Conservation (phyloP, 768 basidiomycete species). For the Psilocybe subaeruginosa region DNA sequence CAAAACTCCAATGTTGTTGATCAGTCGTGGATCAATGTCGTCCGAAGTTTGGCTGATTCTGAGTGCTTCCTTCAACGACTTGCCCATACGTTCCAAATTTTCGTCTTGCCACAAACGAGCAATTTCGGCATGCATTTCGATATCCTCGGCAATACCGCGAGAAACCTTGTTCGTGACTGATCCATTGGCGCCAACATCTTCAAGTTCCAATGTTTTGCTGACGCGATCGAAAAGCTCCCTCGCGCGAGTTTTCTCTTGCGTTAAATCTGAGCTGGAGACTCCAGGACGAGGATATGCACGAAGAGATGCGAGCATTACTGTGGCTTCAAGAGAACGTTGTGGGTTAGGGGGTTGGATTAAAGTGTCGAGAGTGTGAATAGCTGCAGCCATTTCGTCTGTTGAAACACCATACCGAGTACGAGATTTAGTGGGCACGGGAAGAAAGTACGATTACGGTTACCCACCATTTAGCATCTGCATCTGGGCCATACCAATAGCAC, state of each 20-base stretch:
- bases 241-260: conserved; percentile 72
- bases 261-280: conserved; percentile 71
- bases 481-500: conserved; percentile 85
- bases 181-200: conserved; percentile 54
- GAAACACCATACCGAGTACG: background rate
- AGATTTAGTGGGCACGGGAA: background rate
- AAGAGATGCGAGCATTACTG: conserved; percentile 86
- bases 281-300: conserved; percentile 84
- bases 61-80: conserved; percentile 75
- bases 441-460: background rate
- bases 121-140: conserved; percentile 90
- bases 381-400: conserved; percentile 79
- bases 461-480: conserved; percentile 83
- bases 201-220: conserved; percentile 63
- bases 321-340: conserved; percentile 79
- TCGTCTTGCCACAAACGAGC: conserved; percentile 89
- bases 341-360: conserved; percentile 68
- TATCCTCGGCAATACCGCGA: conserved; percentile 69
- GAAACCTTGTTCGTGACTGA: conserved; percentile 41
- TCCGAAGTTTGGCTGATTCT: conserved; percentile 57
- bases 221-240: conserved; percentile 84
- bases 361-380: conserved; percentile 83
- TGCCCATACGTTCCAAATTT: conserved; percentile 69
- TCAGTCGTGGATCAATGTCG: conserved; percentile 63
- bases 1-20: conserved; percentile 83